These are phyloP conservation scores for Fusarium chlamydosporum DNA, from an alignment of 2,329 filamentous ascomycete species.

Conservation along the genomic window DNA sequence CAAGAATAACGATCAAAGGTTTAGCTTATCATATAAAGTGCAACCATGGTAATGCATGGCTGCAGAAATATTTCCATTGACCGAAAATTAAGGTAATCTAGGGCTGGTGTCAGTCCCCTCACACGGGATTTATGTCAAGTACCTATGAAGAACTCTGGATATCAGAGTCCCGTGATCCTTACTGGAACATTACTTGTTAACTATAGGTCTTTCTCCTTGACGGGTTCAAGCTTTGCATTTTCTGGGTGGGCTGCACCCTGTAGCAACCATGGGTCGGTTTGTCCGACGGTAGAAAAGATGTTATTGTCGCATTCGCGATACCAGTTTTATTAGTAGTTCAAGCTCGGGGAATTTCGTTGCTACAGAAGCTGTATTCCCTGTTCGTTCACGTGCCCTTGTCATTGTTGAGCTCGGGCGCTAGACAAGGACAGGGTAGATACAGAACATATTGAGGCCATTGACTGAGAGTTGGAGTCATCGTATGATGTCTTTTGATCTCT, in stretches of 20 bases:
- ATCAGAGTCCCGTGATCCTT: slow-evolving; percentile 22
- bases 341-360: slow-evolving; percentile 14
- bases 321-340: slow-evolving; percentile 9
- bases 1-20: slow-evolving; percentile 18
- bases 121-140: slow-evolving; percentile 2
- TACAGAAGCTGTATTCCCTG: slow-evolving; percentile 6
- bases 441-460: neutral
- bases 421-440: slow-evolving; percentile 14
- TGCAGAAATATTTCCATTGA: slow-evolving; percentile 6
- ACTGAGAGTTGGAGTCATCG: slow-evolving; percentile 16
- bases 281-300: slow-evolving; percentile 10
- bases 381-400: slow-evolving; percentile 1
- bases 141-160: slow-evolving; percentile 4
- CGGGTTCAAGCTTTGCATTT: slow-evolving; percentile 8
- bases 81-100: slow-evolving; percentile 18
- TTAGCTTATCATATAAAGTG: slow-evolving; percentile 8
- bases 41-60: slow-evolving; percentile 4
- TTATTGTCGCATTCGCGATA: slow-evolving; percentile 14
- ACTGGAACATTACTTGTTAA: neutral
- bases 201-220: slow-evolving; percentile 16
- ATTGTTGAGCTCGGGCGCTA: slow-evolving; percentile 15
- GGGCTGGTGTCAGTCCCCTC: slow-evolving; percentile 5
- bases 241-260: slow-evolving; percentile 3
- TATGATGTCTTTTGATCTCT: slow-evolving; percentile 22
- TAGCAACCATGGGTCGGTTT: slow-evolving; percentile 1